Evolutionary conservation across 352 stramenopile genomes (phyloP).

Genomic region (Phytophthora nicotianae): DNA sequence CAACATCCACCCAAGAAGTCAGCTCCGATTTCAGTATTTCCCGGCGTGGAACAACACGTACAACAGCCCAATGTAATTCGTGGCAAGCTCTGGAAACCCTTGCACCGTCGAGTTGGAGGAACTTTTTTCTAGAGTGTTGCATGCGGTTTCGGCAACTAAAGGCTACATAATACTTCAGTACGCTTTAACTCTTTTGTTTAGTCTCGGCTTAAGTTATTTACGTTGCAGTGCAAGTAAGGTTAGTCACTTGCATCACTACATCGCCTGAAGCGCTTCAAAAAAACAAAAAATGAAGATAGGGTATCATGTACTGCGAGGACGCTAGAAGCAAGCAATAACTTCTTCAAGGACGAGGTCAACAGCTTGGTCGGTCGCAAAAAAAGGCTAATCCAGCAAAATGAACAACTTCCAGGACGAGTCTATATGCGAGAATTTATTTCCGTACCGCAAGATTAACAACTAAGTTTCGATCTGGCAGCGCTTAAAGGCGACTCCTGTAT

Average conservation of each 20-base stretch:
- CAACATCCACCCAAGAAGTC: conserved; percentile 1
- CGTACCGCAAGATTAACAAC: no score
- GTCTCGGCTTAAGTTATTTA: no score
- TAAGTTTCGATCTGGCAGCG: no score
- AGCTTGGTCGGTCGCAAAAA: background rate
- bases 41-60: background rate
- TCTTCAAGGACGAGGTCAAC: background rate
- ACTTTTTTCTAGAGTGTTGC: conserved; percentile 3
- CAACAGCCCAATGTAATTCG: conserved; percentile 1
- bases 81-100: conserved; percentile 31
- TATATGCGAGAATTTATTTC: background rate
- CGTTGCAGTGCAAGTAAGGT: no score
- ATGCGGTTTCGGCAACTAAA: background rate
- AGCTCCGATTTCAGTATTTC: background rate
- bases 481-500: no score
- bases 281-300: no score
- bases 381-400: no score
- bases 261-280: no score
- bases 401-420: background rate
- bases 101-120: conserved; percentile 25
- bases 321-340: background rate
- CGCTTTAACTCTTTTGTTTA: no score
- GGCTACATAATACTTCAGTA: no score
- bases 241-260: no score
- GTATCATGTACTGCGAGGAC: no score